Conservation (phyloP, 31 red algal species). For the Porphyra umbilicalis region DNA sequence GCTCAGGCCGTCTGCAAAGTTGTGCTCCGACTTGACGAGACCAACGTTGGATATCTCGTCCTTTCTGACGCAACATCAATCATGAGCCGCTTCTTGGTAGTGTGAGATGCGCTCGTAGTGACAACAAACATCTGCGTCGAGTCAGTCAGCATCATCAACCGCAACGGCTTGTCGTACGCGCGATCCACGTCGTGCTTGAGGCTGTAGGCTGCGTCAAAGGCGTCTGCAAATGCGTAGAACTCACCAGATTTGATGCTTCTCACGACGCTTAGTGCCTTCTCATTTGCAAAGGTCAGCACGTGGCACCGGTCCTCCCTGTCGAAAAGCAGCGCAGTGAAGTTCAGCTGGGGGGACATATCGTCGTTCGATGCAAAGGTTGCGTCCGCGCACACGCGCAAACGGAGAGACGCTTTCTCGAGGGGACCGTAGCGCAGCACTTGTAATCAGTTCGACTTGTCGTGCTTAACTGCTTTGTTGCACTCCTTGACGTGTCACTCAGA, state of each 20-base stretch:
- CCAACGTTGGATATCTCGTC: slow-evolving; percentile 7
- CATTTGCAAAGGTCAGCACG: neutral
- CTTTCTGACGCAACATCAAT: slow-evolving; percentile 3
- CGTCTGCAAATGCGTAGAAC: slow-evolving; percentile 2
- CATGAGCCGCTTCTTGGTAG: slow-evolving; percentile 15
- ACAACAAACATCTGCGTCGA: slow-evolving; percentile 27
- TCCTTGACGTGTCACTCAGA: neutral
- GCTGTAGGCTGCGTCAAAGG: neutral
- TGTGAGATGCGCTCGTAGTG: too few species aligned
- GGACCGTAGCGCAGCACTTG: neutral
- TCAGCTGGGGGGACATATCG: slow-evolving; percentile 10
- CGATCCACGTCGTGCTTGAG: neutral
- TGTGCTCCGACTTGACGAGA: slow-evolving; percentile 6
- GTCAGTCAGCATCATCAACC: slow-evolving; percentile 10
- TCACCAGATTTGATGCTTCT: neutral
- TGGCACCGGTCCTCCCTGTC: neutral
- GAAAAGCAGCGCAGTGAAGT: neutral
- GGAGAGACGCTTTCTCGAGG: slow-evolving; percentile 3
- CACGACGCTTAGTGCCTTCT: slow-evolving; percentile 5
- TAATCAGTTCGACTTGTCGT: too few species aligned
- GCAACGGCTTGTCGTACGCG: neutral
- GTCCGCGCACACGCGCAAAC: slow-evolving; percentile 9
- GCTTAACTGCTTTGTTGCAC: neutral
- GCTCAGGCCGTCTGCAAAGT: slow-evolving; percentile 15
- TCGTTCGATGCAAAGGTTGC: too few species aligned